Evolutionary conservation across 1,284 basidiomycete species (phyloP).

Genomic region (Phenoliferia sp.): DNA sequence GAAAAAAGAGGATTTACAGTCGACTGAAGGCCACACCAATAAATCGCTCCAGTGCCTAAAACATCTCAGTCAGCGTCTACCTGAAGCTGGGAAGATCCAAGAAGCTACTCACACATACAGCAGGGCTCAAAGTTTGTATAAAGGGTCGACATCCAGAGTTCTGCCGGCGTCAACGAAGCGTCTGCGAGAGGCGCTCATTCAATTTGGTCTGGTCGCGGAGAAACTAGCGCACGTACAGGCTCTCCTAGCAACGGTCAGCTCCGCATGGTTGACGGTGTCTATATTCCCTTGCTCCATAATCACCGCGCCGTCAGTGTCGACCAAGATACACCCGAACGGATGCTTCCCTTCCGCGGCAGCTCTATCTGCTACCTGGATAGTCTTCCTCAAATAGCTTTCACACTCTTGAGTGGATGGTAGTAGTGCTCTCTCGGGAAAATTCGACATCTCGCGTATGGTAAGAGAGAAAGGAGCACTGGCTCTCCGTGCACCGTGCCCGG

Average conservation of each 20-base stretch:
- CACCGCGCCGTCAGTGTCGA: neutral
- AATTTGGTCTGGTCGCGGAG: neutral
- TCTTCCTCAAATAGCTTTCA: neutral
- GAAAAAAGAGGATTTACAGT: neutral
- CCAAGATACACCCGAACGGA: conserved; percentile 2
- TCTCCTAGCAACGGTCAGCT: neutral
- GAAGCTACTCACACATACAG: neutral
- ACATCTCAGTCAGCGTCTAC: neutral
- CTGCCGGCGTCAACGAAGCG: neutral
- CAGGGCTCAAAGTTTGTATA: conserved; percentile 10
- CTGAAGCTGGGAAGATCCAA: neutral
- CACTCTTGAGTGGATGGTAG: neutral
- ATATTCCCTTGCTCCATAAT: conserved; percentile 2
- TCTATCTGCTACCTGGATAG: neutral
- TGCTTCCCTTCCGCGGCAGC: neutral
- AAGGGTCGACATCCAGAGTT: conserved; percentile 1
- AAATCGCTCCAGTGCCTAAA: neutral
- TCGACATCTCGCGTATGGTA: too few relatives aligned
- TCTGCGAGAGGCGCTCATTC: neutral
- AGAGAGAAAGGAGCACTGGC: too few relatives aligned
- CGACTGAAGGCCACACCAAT: neutral
- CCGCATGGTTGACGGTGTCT: conserved; percentile 1
- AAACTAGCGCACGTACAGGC: neutral
- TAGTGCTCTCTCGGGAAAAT: neutral
- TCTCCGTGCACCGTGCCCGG: too few relatives aligned